Conservation (phyloP, 305 asterid genomes). For the Lippia alba region DNA sequence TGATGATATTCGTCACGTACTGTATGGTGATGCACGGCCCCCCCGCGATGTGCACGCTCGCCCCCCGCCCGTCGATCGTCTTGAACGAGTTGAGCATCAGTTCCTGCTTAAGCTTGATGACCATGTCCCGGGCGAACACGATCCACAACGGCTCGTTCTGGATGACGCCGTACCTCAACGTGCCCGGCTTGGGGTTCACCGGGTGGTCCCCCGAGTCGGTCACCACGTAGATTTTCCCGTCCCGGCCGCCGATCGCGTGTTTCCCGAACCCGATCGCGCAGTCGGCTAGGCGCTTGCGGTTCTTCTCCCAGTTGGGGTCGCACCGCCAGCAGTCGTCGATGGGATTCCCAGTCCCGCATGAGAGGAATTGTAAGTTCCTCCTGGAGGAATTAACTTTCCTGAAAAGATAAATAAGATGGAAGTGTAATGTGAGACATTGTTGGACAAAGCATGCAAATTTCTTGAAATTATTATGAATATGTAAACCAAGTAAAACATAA, state of each 20-base stretch:
- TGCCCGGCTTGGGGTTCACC: constrained; percentile 79
- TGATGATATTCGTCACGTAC: constrained; percentile 70
- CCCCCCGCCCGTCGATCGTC: constrained; percentile 86
- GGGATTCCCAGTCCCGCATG: constrained; percentile 82
- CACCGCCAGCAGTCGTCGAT: constrained; percentile 96
- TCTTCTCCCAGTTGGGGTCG: constrained; percentile 74
- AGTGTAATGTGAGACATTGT: neutral
- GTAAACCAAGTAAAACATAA: neutral
- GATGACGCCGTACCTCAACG: constrained; percentile 74
- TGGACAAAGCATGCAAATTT: neutral
- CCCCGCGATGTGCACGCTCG: constrained; percentile 82
- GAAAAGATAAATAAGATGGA: constrained; percentile 27
- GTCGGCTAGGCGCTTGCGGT: constrained; percentile 71
- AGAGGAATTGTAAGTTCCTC: constrained; percentile 66
- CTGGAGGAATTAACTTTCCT: constrained; percentile 78
- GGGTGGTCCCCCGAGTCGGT: constrained; percentile 79
- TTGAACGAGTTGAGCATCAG: constrained; percentile 82
- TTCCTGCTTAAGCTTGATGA: constrained; percentile 71
- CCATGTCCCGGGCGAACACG: constrained; percentile 75
- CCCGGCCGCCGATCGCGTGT: constrained; percentile 77
- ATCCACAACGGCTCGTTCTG: constrained; percentile 86
- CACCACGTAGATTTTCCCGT: constrained; percentile 72
- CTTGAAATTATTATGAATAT: neutral
- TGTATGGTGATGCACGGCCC: constrained; percentile 86
- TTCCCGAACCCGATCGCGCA: constrained; percentile 89